Evolutionary conservation across 2,329 filamentous ascomycete genomes (phyloP).

Genomic region (Penicillium brasilianum): DNA sequence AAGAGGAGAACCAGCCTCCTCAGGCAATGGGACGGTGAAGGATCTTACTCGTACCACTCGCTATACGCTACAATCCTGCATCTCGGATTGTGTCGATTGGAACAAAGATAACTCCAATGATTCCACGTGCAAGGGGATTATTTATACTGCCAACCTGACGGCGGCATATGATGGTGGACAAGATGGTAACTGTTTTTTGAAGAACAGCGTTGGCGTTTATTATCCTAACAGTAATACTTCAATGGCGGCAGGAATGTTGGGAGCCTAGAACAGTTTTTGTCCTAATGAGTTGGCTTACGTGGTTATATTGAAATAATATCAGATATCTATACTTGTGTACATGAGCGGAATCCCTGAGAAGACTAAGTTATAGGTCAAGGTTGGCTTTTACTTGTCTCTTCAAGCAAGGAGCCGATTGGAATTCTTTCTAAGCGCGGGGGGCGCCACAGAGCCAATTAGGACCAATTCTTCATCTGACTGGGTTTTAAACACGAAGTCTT

Average conservation of each 20-base stretch:
- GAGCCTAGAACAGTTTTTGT: neutral
- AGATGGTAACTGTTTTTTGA: slow-evolving; percentile 16
- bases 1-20: neutral
- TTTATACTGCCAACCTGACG: slow-evolving; percentile 12
- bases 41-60: slow-evolving; percentile 2
- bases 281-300: neutral
- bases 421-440: neutral
- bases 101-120: neutral
- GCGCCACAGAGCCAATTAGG: too few species aligned
- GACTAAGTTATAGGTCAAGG: too few species aligned
- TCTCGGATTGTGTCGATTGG: neutral
- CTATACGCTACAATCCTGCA: slow-evolving; percentile 2
- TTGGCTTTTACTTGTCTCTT: neutral
- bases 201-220: slow-evolving; percentile 5
- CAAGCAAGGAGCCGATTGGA: neutral
- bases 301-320: neutral
- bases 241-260: slow-evolving; percentile 5
- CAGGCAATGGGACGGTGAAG: neutral
- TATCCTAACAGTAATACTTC: slow-evolving; percentile 2
- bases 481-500: neutral
- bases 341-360: neutral
- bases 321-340: neutral
- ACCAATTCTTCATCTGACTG: neutral
- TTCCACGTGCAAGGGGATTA: slow-evolving; percentile 10
- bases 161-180: slow-evolving; percentile 14